Base-by-base conservation (phyloP, 2,329 filamentous ascomycete genomes). In the Amphichorda felina region DNA sequence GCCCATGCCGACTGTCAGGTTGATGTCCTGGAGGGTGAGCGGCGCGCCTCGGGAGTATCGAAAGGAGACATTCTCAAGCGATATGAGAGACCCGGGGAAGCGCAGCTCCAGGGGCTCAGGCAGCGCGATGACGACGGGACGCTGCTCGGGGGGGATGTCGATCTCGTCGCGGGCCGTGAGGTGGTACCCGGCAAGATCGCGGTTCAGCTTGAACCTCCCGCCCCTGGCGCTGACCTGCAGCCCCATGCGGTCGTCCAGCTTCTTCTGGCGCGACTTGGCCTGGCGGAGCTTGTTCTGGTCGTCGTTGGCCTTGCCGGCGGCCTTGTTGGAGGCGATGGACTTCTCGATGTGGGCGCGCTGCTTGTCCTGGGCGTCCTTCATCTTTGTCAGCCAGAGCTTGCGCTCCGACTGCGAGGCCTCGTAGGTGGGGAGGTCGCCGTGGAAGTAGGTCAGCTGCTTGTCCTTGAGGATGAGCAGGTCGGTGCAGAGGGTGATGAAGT, bases 241-340 rank as follows among this genome's bases (percentile, higher is more conserved):
- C 0, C 85, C 86, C 75, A 78, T 82, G 5, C 84, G 68, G 37
- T 91, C 79, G 38, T 93, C 84, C 1, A 93, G 67, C 51, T 86
- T 88, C 63, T 87, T 89, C 59, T 88, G 82, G 1, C 84, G 69
- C 4, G 79, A 84, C 42, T 87, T 88, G 4, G 84, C 85, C 61
- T 88, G 82, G n/a, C 82, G 76, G 3, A 93, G 66, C 52, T 87
- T 88, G 51, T 89, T 89, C 45, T 87, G 80, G 48, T 33, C 30
- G 17, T 19, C 82, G 18, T 79, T 80, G 33, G 77, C 76, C 51
- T 79, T 82, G 6, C 83, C 86, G 15, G 79, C 72, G 43, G 79
- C 80, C 48, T 86, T 71, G 44, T 83, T 89, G 40, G 79, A 72
- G 15, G 72, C 67, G 17, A 33, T 33, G 16, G 78, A 82, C 45